Base-by-base conservation (phyloP, 805 yeast species). In the Helenozyma rhizophorensis region DNA sequence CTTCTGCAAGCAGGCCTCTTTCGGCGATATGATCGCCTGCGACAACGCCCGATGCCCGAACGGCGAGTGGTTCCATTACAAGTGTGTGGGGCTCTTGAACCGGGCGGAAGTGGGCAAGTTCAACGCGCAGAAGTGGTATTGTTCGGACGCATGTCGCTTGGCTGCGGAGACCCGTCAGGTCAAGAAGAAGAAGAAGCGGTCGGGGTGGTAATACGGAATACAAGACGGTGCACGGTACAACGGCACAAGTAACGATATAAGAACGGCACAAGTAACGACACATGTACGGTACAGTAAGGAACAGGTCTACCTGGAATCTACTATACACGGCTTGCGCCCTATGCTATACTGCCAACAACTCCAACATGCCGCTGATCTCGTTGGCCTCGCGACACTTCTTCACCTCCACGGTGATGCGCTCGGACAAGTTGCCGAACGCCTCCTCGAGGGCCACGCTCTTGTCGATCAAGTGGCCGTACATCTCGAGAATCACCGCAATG, bases 281-380 rank as follows among this genome's bases (percentile, higher is more conserved):
- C 13, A 23, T 8, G 7, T 8, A 17, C 5, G 19, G 8, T 8
- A 6, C 7, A 5, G 6, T 14, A 14, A 23, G 13, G 14, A 23
- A 23, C 11, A 23, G 13, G 13, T 23, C 11, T 8, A 23, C 17
- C 10, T 11, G 12, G 6, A 15, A 6, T 10, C 12, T 14, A 21
- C 8, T 28, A 16, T 26, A 18, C 19, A 13, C 21, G 26, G 11
- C 7, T 5, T 5, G 14, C 5, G 6, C 13, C n/a, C n/a, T 4
- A 15, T 15, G 10, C 33, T 61, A 72, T 40, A 62, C 73, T 31
- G 88, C 80, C 49, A 90, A 68, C 47, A 93, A 60, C 59, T 87
- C 94, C 48, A 93, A 66, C 97, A 93, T 93, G 34, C 98, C 98
- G 50, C 83, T 87, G 27, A 93, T 78, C 54, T 78, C 81, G 56